phyloP scores from a whole-genome alignment of 2,329 filamentous ascomycete genomes.

The Cytospora piceicola region DNA sequence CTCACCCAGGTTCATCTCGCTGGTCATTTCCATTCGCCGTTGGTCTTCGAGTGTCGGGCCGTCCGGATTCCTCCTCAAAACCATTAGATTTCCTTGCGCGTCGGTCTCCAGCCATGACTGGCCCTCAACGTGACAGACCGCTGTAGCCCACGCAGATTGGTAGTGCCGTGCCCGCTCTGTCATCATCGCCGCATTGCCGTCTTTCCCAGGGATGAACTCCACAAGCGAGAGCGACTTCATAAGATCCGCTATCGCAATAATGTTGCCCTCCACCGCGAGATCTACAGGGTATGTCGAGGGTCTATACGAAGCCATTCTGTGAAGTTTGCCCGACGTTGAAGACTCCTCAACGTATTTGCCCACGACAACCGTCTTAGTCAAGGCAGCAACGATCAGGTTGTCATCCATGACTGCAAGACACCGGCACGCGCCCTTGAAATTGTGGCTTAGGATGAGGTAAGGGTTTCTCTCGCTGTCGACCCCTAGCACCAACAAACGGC shows the following conservation, averaged over 20 bases:
- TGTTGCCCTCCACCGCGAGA: constrained; percentile 71
- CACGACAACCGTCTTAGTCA: constrained; percentile 82
- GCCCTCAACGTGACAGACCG: constrained; percentile 71
- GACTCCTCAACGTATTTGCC: constrained; percentile 61
- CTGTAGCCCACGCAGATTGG: constrained; percentile 80
- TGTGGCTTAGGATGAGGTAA: constrained; percentile 70
- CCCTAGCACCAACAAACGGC: constrained; percentile 83
- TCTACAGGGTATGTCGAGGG: constrained; percentile 85
- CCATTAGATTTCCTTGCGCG: constrained; percentile 82
- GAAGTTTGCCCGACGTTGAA: constrained; percentile 59
- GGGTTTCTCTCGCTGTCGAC: constrained; percentile 75
- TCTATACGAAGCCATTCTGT: constrained; percentile 75
- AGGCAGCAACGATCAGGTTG: constrained; percentile 78
- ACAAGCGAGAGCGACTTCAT: constrained; percentile 91
- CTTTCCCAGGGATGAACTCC: constrained; percentile 64
- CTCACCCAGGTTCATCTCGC: constrained; percentile 86
- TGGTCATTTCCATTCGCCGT: constrained; percentile 70
- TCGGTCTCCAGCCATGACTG: constrained; percentile 84
- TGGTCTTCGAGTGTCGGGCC: constrained; percentile 77
- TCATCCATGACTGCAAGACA: constrained; percentile 75
- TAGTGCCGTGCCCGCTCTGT: constrained; percentile 79
- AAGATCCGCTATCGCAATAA: constrained; percentile 84
- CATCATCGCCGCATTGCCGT: constrained; percentile 64
- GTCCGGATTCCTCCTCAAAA: constrained; percentile 73
- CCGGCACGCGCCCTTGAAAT: constrained; percentile 79